A percentile compares a stretch with the other conserved stretches of the same genome.
These are phyloP conservation scores for Starmerella vitae DNA, from an alignment of 805 yeast species.

Conservation along the genomic window DNA sequence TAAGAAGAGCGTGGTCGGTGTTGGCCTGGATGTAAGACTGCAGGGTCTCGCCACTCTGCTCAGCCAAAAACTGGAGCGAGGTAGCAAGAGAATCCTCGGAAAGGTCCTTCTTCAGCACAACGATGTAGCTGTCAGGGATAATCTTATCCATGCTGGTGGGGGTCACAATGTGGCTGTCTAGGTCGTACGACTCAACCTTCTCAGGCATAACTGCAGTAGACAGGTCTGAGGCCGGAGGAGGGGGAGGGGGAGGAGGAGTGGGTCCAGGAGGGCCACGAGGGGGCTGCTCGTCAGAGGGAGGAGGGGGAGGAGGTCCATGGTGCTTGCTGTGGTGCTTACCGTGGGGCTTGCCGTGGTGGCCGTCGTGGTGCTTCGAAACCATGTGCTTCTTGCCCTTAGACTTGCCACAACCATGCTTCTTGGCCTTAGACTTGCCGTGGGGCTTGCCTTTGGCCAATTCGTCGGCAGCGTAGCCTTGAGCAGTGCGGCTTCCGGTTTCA, in stretches of 20 bases:
- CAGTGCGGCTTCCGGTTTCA: not conserved
- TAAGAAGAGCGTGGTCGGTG: constrained; percentile 22
- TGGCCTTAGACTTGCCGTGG: not conserved
- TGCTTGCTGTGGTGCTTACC: not conserved
- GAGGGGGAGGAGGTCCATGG: not conserved
- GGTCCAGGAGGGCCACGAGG: too few species aligned
- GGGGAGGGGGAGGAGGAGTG: too few species aligned
- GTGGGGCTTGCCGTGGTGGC: not conserved
- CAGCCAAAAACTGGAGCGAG: constrained; percentile 56
- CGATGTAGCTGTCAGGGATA: constrained; percentile 42
- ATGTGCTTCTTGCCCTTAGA: not conserved
- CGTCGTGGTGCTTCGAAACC: not conserved
- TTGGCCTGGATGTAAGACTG: constrained; percentile 30
- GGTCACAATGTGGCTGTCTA: constrained; percentile 6
- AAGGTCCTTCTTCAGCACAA: constrained; percentile 63
- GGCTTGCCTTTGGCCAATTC: not conserved
- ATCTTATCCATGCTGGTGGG: constrained; percentile 10
- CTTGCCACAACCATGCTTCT: constrained; percentile 7
- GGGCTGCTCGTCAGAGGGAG: too few species aligned
- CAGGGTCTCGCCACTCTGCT: constrained; percentile 21
- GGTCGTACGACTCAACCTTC: not conserved
- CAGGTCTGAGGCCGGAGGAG: too few species aligned
- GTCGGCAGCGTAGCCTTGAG: not conserved
- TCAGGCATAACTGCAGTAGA: not conserved
- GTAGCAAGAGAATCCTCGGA: constrained; percentile 39